These are phyloP conservation scores for Firmiana major DNA, from an alignment of 345 rosid genomes.

Conservation along the genomic window DNA sequence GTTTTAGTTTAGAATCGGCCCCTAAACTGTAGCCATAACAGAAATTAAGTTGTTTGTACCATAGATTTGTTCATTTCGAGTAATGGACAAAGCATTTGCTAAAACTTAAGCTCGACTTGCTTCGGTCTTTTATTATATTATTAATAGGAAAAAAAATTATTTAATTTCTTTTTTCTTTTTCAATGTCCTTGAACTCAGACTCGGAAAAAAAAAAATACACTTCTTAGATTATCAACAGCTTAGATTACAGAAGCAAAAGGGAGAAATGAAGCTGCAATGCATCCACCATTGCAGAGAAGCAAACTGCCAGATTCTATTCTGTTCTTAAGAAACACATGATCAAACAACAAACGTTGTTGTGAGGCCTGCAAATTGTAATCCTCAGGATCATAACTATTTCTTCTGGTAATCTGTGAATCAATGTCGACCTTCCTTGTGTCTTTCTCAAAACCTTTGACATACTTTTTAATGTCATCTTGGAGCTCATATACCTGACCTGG, in stretches of 20 bases:
- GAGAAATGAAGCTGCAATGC: conserved; percentile 23
- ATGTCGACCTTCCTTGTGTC: background rate
- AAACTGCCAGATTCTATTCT: conserved; percentile 44
- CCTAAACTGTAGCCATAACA: too few relatives aligned
- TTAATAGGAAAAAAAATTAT: too few relatives aligned
- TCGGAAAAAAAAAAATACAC: too few relatives aligned
- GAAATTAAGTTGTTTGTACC: too few relatives aligned
- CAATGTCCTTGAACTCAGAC: too few relatives aligned
- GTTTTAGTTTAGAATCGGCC: too few relatives aligned
- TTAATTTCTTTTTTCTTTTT: too few relatives aligned
- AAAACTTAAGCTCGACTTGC: too few relatives aligned
- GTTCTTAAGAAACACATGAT: conserved; percentile 39
- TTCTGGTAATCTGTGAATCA: background rate
- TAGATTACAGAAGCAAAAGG: conserved; percentile 37
- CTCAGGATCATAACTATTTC: conserved; percentile 17
- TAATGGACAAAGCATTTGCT: too few relatives aligned
- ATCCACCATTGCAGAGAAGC: conserved; percentile 42
- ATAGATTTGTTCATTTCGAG: too few relatives aligned
- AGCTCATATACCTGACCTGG: background rate
- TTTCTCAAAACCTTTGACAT: background rate
- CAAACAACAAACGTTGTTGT: conserved; percentile 39
- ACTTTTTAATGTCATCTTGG: conserved; percentile 8
- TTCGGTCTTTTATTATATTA: too few relatives aligned
- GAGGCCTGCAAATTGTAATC: conserved; percentile 31
- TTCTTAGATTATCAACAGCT: background rate